A percentile compares a stretch with the other conserved stretches of the same genome.
phyloP scores from a whole-genome alignment of 495 filamentous ascomycete genomes.

The Pyronema omphalodes region DNA sequence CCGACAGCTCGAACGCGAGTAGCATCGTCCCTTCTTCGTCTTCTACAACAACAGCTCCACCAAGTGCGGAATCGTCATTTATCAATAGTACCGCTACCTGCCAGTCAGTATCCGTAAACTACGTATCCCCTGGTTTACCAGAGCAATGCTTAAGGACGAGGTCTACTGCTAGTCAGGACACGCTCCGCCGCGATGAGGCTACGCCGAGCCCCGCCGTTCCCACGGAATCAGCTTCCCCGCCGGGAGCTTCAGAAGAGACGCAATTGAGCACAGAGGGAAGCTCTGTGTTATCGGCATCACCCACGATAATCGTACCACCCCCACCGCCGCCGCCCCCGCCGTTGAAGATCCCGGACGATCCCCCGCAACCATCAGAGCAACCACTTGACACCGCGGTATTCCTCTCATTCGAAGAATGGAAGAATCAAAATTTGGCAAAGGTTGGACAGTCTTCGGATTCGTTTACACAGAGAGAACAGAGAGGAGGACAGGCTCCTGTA shows the following conservation, averaged over 20 bases:
- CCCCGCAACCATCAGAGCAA: conserved; percentile 25
- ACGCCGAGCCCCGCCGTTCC: background rate
- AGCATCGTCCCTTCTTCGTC: background rate
- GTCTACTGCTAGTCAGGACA: conserved; percentile 9
- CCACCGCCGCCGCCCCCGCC: background rate
- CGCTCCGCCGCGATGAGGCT: conserved; percentile 7
- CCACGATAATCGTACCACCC: conserved; percentile 7
- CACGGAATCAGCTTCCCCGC: background rate
- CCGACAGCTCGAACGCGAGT: no score
- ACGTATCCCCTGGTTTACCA: conserved; percentile 59
- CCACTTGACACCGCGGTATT: conserved; percentile 63
- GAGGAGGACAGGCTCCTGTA: conserved; percentile 26
- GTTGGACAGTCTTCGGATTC: conserved; percentile 67
- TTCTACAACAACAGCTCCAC: conserved; percentile 9
- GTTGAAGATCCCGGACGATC: conserved; percentile 34
- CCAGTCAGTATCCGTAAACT: conserved; percentile 52
- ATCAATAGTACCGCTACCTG: conserved; percentile 29
- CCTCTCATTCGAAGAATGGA: conserved; percentile 97
- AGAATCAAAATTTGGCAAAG: conserved; percentile 76
- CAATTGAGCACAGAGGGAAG: background rate
- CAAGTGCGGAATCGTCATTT: background rate
- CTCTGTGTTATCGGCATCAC: conserved; percentile 4
- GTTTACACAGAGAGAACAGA: conserved; percentile 35
- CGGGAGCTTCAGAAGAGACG: background rate
- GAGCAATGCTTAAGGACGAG: conserved; percentile 51